Evolutionary conservation across 2,329 filamentous ascomycete genomes (phyloP), one percentile per base, ranked within the genome.

Genomic region (Colletotrichum karsti): DNA sequence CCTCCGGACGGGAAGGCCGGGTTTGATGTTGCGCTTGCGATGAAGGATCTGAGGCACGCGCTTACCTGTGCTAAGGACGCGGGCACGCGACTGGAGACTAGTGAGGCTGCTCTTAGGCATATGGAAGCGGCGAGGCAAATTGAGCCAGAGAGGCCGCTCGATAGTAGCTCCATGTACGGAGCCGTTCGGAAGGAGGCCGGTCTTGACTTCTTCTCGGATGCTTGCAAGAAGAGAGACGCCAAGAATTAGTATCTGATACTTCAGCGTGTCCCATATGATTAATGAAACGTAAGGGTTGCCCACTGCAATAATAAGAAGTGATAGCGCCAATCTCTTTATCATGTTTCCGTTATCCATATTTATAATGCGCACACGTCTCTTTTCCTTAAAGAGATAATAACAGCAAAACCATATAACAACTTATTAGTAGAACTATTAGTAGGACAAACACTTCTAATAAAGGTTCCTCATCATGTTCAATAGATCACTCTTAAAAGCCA

Each of bases 1-100:
- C 73, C 78, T 1, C 67, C 61, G 7, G 42, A 59, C 28, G 35
- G 33, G 4, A 64, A 64, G 35, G 54, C 61, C 5, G 54, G 61
- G 3, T 59, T 64, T 5, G 54, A 64, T 15, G 61, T 59, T 10
- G 61, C 54, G 42, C 35, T 64, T 1, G 61, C 61, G 10, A 64
- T 58, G 54, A 63, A 63, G 18, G 61, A 64, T n/a, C 26, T 59
- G 18, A 59, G 35, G 35, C 61, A 59, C 39, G 61, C 54, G 13
- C n/a, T 64, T 12, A 59, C 28, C 9, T 59, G 44, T 28, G 61
- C 61, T 26, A 59, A 51, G 6, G 44, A 64, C 7, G 42, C 61
- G 4, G 54, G 42, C 1, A 59, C 61, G 10, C 59, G 33, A 9
- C 26, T 59, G 6, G 54, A 64, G 35, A 64, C 61, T 1, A 44